phyloP scores from a whole-genome alignment of 2,329 filamentous ascomycete genomes.

The Ceratocystiopsis sp. region DNA sequence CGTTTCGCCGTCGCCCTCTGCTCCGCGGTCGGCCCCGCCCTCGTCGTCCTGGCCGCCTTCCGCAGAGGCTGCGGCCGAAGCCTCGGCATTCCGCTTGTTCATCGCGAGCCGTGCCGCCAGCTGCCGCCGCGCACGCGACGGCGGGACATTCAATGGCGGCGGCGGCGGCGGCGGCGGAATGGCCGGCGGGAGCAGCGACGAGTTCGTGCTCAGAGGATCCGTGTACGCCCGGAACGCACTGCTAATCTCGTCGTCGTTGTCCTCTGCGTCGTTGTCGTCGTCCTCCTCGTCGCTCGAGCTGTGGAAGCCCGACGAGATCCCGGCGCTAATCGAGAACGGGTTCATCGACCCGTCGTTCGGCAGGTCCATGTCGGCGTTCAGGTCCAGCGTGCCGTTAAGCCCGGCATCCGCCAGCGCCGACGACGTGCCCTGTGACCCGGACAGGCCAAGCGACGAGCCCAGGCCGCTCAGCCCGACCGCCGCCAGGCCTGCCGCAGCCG shows the following conservation, averaged over 20 bases:
- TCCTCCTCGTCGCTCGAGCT: conserved; percentile 94
- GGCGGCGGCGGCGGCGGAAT: conserved; percentile 50
- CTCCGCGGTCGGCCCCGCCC: not conserved
- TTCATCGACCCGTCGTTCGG: conserved; percentile 35
- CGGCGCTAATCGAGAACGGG: conserved; percentile 54
- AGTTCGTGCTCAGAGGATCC: conserved; percentile 32
- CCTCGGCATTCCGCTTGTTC: conserved; percentile 43
- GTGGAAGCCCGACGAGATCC: conserved; percentile 73
- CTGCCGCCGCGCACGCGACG: conserved; percentile 72
- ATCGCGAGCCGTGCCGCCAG: conserved; percentile 75
- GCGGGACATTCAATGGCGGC: conserved; percentile 60
- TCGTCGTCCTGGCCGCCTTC: conserved; percentile 11
- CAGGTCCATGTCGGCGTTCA: conserved; percentile 21
- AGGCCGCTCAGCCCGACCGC: conserved; percentile 32
- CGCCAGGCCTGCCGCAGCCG: conserved; percentile 28
- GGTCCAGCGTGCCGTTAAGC: conserved; percentile 58
- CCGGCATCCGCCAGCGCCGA: conserved; percentile 66
- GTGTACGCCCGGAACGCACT: conserved; percentile 48
- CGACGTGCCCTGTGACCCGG: conserved; percentile 29
- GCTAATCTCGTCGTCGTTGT: conserved; percentile 58
- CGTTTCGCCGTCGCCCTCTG: too few species aligned
- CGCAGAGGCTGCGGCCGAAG: conserved; percentile 25
- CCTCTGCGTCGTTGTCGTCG: conserved; percentile 76
- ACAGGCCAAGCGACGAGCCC: conserved; percentile 20
- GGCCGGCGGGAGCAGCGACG: conserved; percentile 37